These are phyloP conservation scores for Schoenoplectus triqueter DNA, from an alignment of 202 grass and related monocot species.

Conservation along the genomic window DNA sequence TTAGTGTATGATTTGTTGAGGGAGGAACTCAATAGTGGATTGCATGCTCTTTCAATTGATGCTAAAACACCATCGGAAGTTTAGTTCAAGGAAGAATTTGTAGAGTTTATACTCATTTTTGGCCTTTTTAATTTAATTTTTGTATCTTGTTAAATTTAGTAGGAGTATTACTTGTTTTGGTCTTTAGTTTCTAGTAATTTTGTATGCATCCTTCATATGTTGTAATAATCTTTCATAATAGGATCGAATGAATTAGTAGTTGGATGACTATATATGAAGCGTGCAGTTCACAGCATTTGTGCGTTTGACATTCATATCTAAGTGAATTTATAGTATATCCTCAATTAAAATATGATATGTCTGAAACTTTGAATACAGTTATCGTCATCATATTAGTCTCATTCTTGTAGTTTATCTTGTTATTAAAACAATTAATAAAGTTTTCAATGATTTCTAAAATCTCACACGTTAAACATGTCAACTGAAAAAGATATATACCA, in stretches of 20 bases:
- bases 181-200: constrained; percentile 8
- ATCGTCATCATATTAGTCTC: too few species aligned
- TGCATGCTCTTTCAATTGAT: constrained; percentile 86
- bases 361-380: too few species aligned
- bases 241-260: not conserved
- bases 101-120: not conserved
- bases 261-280: not conserved
- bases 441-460: too few species aligned
- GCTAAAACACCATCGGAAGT: constrained; percentile 86
- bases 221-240: constrained; percentile 21
- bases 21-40: constrained; percentile 75
- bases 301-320: not conserved
- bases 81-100: constrained; percentile 27
- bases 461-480: too few species aligned
- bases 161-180: not conserved
- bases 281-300: not conserved
- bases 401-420: too few species aligned
- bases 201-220: not conserved
- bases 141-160: not conserved
- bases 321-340: too few species aligned
- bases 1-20: constrained; percentile 80
- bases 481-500: too few species aligned
- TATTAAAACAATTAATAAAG: too few species aligned
- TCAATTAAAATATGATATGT: too few species aligned
- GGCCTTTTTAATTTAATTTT: not conserved